Percentiles rank a stretch among this genome's conserved stretches.
Evolutionary conservation across 2,329 filamentous ascomycete genomes (phyloP).

Genomic region (Domatiomyces catenatus): DNA sequence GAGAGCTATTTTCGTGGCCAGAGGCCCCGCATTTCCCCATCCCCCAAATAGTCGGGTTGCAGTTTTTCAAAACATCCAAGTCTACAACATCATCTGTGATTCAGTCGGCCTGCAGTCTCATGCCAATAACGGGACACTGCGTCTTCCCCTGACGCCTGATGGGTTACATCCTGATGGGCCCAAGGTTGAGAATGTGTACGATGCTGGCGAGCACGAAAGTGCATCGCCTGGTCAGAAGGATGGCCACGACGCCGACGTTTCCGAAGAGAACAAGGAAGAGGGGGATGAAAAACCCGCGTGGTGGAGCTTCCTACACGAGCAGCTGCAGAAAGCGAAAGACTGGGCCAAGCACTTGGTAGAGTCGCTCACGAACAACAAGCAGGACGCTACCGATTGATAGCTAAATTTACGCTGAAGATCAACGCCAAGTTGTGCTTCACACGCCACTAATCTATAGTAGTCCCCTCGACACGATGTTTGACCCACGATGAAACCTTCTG

Average conservation of each 20-base stretch:
- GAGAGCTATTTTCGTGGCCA: slow-evolving; percentile 85
- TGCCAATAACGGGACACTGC: slow-evolving; percentile 75
- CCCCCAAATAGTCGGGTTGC: slow-evolving; percentile 63
- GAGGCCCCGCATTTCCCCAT: slow-evolving; percentile 85
- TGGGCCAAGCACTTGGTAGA: slow-evolving; percentile 17
- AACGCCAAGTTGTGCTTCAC: neutral
- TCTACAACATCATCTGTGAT: slow-evolving; percentile 91
- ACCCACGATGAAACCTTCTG: neutral
- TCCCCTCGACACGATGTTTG: neutral
- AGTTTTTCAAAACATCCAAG: slow-evolving; percentile 80
- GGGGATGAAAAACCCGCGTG: slow-evolving; percentile 7
- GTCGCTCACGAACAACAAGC: slow-evolving; percentile 14
- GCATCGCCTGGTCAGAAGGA: neutral
- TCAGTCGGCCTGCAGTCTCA: slow-evolving; percentile 57
- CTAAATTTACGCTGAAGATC: slow-evolving; percentile 1
- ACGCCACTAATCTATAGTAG: neutral
- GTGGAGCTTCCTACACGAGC: slow-evolving; percentile 16
- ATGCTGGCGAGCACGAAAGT: slow-evolving; percentile 2
- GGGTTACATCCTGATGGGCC: slow-evolving; percentile 31
- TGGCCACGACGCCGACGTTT: neutral
- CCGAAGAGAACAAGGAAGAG: neutral
- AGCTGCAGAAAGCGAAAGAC: slow-evolving; percentile 16
- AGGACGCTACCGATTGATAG: slow-evolving; percentile 7
- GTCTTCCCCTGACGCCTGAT: slow-evolving; percentile 29
- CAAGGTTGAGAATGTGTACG: slow-evolving; percentile 6